Conservation (phyloP, 192 early-diverging fungal species). For the Linnemannia hyalina region DNA sequence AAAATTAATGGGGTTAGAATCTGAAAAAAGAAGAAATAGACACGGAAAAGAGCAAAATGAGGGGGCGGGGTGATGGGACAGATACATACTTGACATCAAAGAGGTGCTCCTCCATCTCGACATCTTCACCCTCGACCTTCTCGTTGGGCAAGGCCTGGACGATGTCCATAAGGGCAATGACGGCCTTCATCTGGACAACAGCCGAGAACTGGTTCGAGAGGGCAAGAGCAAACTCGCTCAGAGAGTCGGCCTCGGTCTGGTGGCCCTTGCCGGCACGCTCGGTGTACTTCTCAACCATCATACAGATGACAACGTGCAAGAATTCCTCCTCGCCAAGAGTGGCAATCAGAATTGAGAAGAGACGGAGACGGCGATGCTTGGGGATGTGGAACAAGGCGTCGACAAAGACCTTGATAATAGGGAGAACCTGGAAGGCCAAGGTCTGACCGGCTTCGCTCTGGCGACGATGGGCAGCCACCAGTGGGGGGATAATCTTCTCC, state of each 20-base stretch:
- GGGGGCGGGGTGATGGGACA: slow-evolving; percentile 1
- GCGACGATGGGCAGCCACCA: slow-evolving; percentile 67
- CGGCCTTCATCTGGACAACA: slow-evolving; percentile 74
- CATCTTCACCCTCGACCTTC: slow-evolving; percentile 48
- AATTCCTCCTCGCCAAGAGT: slow-evolving; percentile 85
- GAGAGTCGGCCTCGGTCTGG: slow-evolving; percentile 70
- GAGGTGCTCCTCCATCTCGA: slow-evolving; percentile 47
- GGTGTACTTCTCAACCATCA: slow-evolving; percentile 81
- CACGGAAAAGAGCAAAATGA: slow-evolving; percentile 34
- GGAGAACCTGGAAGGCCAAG: slow-evolving; percentile 70
- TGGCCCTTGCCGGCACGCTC: slow-evolving; percentile 64
- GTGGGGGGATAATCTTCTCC: slow-evolving; percentile 86
- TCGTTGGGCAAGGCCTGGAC: slow-evolving; percentile 70
- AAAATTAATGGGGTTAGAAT: neutral
- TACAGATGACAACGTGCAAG: slow-evolving; percentile 77
- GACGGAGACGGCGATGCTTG: slow-evolving; percentile 87
- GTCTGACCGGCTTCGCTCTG: slow-evolving; percentile 48
- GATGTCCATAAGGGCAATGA: slow-evolving; percentile 70
- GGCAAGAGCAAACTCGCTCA: slow-evolving; percentile 81
- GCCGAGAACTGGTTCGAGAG: slow-evolving; percentile 78
- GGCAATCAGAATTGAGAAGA: slow-evolving; percentile 86
- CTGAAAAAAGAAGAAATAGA: neutral
- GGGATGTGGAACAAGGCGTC: slow-evolving; percentile 94
- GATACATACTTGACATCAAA: slow-evolving; percentile 46
- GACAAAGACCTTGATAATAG: slow-evolving; percentile 91